These are phyloP conservation scores for Pezicula carpinea DNA, from an alignment of 2,329 filamentous ascomycete species.

Conservation along the genomic window DNA sequence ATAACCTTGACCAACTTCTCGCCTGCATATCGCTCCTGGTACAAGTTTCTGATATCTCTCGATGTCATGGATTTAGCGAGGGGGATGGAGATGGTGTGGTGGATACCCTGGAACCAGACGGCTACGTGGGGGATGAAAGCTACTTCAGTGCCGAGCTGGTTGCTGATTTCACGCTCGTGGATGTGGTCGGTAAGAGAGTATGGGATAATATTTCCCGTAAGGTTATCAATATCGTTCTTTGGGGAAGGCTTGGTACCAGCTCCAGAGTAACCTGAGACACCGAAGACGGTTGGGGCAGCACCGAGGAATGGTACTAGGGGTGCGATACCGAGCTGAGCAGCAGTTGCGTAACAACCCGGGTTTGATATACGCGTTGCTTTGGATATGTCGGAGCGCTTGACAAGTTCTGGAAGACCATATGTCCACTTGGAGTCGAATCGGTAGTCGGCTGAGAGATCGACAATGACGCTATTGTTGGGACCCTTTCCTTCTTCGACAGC, in stretches of 20 bases:
- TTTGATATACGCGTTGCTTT: slow-evolving; percentile 81
- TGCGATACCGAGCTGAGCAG: slow-evolving; percentile 82
- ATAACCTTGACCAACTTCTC: slow-evolving; percentile 93
- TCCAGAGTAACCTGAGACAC: slow-evolving; percentile 89
- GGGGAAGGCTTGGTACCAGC: slow-evolving; percentile 90
- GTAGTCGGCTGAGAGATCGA: slow-evolving; percentile 96
- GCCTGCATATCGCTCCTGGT: slow-evolving; percentile 92
- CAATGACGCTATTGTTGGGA: slow-evolving; percentile 65
- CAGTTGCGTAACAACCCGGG: slow-evolving; percentile 94
- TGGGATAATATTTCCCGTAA: slow-evolving; percentile 84
- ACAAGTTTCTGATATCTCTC: slow-evolving; percentile 87
- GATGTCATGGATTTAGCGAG: slow-evolving; percentile 82
- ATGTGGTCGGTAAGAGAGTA: slow-evolving; percentile 93
- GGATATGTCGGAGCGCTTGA: slow-evolving; percentile 70
- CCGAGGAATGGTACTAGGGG: slow-evolving; percentile 73
- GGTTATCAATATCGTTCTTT: slow-evolving; percentile 83
- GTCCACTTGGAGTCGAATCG: slow-evolving; percentile 83
- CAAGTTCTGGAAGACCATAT: slow-evolving; percentile 85
- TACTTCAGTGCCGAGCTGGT: slow-evolving; percentile 68
- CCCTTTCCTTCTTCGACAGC: slow-evolving; percentile 70
- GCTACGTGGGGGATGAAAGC: slow-evolving; percentile 92
- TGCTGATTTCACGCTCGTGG: slow-evolving; percentile 85
- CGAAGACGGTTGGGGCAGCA: slow-evolving; percentile 78
- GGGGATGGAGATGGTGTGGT: slow-evolving; percentile 86
- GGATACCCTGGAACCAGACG: slow-evolving; percentile 96